Conservation (phyloP, 1,139 yeast genomes). For the Candida tropicalis region DNA sequence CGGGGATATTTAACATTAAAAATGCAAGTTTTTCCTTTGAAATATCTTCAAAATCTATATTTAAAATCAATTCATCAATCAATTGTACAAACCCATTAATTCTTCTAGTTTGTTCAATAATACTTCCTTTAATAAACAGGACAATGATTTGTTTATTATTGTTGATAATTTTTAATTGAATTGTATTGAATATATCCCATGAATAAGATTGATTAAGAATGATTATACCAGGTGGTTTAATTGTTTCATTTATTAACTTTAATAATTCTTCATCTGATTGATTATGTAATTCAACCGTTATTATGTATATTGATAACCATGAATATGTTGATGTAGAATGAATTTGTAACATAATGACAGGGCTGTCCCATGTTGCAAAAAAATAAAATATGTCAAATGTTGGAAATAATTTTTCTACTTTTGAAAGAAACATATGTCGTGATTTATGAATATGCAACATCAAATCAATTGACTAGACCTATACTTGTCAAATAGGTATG, state of each 20-base stretch:
- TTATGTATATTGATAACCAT: slow-evolving; percentile 12
- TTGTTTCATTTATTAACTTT: neutral
- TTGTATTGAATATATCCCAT: slow-evolving; percentile 9
- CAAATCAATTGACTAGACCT: too few species aligned
- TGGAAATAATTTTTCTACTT: too few species aligned
- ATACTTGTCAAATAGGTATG: too few species aligned
- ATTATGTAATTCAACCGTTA: too few species aligned
- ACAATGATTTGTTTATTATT: slow-evolving; percentile 5
- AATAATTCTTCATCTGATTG: too few species aligned
- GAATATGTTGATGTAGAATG: slow-evolving; percentile 6
- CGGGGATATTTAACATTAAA: slow-evolving; percentile 15
- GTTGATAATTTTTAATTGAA: slow-evolving; percentile 12
- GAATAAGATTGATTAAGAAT: slow-evolving; percentile 6
- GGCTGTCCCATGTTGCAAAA: slow-evolving; percentile 2
- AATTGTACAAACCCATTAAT: slow-evolving; percentile 5
- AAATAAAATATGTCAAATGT: neutral
- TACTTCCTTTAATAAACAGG: neutral
- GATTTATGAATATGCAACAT: too few species aligned
- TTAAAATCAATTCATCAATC: slow-evolving; percentile 5
- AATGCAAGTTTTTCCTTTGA: slow-evolving; percentile 13
- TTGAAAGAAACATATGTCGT: too few species aligned
- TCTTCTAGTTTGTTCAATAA: slow-evolving; percentile 4
- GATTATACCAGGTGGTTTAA: neutral
- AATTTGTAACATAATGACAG: slow-evolving; percentile 9
- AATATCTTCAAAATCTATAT: slow-evolving; percentile 6